Conservation (phyloP, 2,329 filamentous ascomycete genomes). For the Aspergillus candidus region DNA sequence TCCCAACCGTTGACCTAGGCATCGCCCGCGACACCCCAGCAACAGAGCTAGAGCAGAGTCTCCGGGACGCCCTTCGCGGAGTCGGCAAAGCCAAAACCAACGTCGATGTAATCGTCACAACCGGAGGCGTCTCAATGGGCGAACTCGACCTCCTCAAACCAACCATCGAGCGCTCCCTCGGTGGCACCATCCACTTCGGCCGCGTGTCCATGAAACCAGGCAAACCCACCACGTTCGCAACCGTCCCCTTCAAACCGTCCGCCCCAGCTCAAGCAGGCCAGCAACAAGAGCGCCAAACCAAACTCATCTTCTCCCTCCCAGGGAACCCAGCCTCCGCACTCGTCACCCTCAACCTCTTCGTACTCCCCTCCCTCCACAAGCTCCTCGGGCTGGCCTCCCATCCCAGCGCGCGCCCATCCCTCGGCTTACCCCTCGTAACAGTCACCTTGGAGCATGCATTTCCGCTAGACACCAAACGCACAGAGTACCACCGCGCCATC, state of each 20-base stretch:
- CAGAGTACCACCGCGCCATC: slow-evolving; percentile 85
- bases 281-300: slow-evolving; percentile 54
- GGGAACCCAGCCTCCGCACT: slow-evolving; percentile 91
- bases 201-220: slow-evolving; percentile 97
- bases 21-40: slow-evolving; percentile 59
- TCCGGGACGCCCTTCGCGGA: slow-evolving; percentile 66
- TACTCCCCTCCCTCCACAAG: slow-evolving; percentile 77
- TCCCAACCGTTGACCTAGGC: slow-evolving; percentile 74
- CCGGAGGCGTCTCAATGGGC: slow-evolving; percentile 94
- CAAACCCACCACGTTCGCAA: slow-evolving; percentile 96
- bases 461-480: slow-evolving; percentile 63
- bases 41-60: slow-evolving; percentile 65
- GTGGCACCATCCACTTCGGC: slow-evolving; percentile 92
- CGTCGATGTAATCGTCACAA: slow-evolving; percentile 81
- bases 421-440: slow-evolving; percentile 65
- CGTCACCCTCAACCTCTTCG: slow-evolving; percentile 90
- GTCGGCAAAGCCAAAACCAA: slow-evolving; percentile 35
- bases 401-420: slow-evolving; percentile 46
- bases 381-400: slow-evolving; percentile 55
- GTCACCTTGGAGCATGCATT: slow-evolving; percentile 70
- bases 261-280: slow-evolving; percentile 27
- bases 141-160: slow-evolving; percentile 95
- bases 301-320: slow-evolving; percentile 80
- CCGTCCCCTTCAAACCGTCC: slow-evolving; percentile 58
- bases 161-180: slow-evolving; percentile 82